Evolutionary conservation across 257 asterid species (phyloP), one percentile per base, ranked within the genome.

Genomic region (Solanum acaule): DNA sequence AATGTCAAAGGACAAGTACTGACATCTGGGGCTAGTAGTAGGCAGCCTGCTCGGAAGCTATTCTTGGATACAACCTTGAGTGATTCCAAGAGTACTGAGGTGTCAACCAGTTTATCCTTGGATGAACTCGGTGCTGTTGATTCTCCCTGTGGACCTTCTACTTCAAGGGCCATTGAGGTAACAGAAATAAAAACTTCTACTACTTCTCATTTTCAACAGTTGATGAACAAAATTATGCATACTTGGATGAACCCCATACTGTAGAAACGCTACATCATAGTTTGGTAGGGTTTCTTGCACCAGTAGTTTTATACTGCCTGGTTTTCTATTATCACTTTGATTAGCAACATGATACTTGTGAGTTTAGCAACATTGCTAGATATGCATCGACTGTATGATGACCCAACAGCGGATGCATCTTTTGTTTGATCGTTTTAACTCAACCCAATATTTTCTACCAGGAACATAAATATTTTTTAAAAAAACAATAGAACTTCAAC

Each of bases 91-190:
- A 93, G 91, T 72, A 93, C 92, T 10, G 98, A 95, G 87, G 94
- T 93, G 22, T 94, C 96, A 25, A 88, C 93, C 49, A 91, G 93
- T 86, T 91, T 94, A 88, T 90, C 98, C 49, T 40, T 91, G 35
- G 94, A 93, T 88, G 94, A 92, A 85, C 91, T 93, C 59, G 87
- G 92, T 76, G 93, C 91, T 75, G 92, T 92, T 65, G 97, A 93
- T 88, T 92, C 97, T 38, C 91, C 93, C 34, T 90, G 96, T 71
- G 61, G 93, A 71, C 96, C 95, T 89, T 95, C 98, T 90, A 91
- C 98, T 90, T 96, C 98, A 65, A 93, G 92, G 90, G 92, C 90
- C 29, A 88, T 90, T 16, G 99, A 95, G 98, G 99, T 96, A 88
- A 89, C 83, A 77, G 40, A 71, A 71, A 71, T 37, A 71, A 31